phyloP scores from a whole-genome alignment of 352 stramenopile species.

The Pythium aristosporum region DNA sequence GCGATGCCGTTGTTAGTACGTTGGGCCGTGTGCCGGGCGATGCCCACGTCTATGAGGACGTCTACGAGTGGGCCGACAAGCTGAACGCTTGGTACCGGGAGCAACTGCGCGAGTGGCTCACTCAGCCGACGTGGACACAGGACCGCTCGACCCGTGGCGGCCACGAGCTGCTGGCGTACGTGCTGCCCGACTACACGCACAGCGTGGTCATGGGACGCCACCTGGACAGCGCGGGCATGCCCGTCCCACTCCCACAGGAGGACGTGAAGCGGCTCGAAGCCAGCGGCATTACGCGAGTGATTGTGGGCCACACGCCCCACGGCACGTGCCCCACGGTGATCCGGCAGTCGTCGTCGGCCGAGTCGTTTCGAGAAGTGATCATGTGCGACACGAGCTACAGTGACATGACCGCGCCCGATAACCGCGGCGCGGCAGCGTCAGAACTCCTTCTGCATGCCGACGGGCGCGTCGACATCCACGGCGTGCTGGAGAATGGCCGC shows the following conservation, averaged over 20 bases:
- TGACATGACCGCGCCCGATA: slow-evolving; percentile 65
- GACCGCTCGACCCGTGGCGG: slow-evolving; percentile 58
- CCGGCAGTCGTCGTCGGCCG: slow-evolving; percentile 35
- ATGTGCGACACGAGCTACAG: slow-evolving; percentile 94
- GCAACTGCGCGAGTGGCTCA: slow-evolving; percentile 78
- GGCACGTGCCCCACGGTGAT: slow-evolving; percentile 90
- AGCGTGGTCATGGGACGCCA: slow-evolving; percentile 79
- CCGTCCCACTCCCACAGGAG: slow-evolving; percentile 36
- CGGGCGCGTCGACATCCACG: slow-evolving; percentile 47
- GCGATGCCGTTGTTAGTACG: slow-evolving; percentile 38
- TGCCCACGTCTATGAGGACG: slow-evolving; percentile 31
- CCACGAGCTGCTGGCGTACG: slow-evolving; percentile 71
- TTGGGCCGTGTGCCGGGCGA: slow-evolving; percentile 75
- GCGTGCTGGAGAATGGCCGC: slow-evolving; percentile 49
- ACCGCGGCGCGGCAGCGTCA: slow-evolving; percentile 72
- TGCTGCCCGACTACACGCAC: slow-evolving; percentile 48
- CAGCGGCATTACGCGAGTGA: slow-evolving; percentile 78
- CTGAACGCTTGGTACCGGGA: slow-evolving; percentile 84
- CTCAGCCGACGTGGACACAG: slow-evolving; percentile 70
- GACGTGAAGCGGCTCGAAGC: slow-evolving; percentile 57
- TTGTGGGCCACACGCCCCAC: slow-evolving; percentile 92
- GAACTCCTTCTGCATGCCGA: slow-evolving; percentile 74
- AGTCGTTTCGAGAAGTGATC: slow-evolving; percentile 72
- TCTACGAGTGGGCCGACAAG: slow-evolving; percentile 54
- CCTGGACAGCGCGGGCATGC: slow-evolving; percentile 80